phyloP scores from a whole-genome alignment of 176 grass and related monocot species.

The Otatea glauca region DNA sequence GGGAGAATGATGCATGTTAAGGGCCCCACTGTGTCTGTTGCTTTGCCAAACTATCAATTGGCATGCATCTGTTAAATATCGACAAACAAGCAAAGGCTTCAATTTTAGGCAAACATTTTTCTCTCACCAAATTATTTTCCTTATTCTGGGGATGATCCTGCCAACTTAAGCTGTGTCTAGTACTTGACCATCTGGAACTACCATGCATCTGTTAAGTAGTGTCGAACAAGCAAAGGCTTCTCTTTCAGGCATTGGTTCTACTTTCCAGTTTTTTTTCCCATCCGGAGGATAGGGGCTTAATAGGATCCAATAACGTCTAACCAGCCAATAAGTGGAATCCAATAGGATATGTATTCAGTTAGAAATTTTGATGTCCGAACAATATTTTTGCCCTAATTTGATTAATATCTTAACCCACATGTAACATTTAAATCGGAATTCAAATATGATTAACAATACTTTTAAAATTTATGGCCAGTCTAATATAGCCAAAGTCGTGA shows the following conservation, averaged over 20 bases:
- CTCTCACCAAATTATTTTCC: neutral
- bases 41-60: conserved; percentile 24
- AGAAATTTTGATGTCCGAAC: neutral
- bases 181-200: neutral
- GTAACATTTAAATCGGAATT: neutral
- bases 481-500: neutral
- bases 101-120: neutral
- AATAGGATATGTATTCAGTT: neutral
- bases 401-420: neutral
- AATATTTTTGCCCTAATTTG: neutral
- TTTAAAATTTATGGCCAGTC: neutral
- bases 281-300: neutral
- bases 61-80: neutral
- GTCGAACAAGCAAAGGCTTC: neutral
- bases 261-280: neutral
- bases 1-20: neutral
- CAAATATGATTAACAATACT: neutral
- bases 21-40: neutral
- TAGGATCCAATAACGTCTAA: neutral
- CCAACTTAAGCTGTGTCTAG: neutral
- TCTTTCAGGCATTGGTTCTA: neutral
- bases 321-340: neutral
- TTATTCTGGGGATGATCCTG: neutral
- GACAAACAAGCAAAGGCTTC: neutral
- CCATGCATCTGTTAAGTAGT: neutral